Evolutionary conservation across 2,329 filamentous ascomycete genomes (phyloP), one percentile per base, ranked within the genome.

Genomic region (Fusarium tupiense): DNA sequence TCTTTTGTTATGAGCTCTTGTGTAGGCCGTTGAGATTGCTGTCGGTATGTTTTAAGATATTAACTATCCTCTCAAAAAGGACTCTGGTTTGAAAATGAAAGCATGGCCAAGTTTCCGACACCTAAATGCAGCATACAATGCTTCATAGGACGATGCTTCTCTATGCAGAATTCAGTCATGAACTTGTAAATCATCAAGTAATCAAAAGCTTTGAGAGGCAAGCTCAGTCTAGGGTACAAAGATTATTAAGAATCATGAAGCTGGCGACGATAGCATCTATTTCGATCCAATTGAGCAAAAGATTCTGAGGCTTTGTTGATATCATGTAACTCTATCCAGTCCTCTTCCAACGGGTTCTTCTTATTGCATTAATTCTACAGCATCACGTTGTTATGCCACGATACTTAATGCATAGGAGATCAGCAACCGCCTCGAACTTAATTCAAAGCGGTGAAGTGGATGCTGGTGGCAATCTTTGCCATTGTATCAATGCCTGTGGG

Each of bases 1-100:
- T 43, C 14, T 24, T 7, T 8, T 8, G 1, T 35, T 8, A 4
- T 35, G 1, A 35, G 33, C 16, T 35, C 2, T 14, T 11, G 0
- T 5, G 3, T 1, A 2, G 44, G 44, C 12, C 6, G 20, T 6
- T 1, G 8, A 24, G 3, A 19, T 33, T 14, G 3, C 6, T 19
- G 11, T 50, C 1, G 7, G 9, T 3, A 5, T 5, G 0, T 20
- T 29, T 20, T 20, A 47, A 8, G 3, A 4, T 16, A 12, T 50
- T 1, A 7, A n/a, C 35, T 37, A 37, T 9, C 8, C 3, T 13
- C 6, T 5, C 3, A 17, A 13, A 19, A 17, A 19, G 5, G 3
- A n/a, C 7, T n/a, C 47, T 4, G 4, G 44, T 19, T 33, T 10
- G 29, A 50, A 6, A 33, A 19, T 4, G 6, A n/a, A 8, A 13